phyloP scores from a whole-genome alignment of 192 early-diverging fungal species.

The Coemansia sp. region DNA sequence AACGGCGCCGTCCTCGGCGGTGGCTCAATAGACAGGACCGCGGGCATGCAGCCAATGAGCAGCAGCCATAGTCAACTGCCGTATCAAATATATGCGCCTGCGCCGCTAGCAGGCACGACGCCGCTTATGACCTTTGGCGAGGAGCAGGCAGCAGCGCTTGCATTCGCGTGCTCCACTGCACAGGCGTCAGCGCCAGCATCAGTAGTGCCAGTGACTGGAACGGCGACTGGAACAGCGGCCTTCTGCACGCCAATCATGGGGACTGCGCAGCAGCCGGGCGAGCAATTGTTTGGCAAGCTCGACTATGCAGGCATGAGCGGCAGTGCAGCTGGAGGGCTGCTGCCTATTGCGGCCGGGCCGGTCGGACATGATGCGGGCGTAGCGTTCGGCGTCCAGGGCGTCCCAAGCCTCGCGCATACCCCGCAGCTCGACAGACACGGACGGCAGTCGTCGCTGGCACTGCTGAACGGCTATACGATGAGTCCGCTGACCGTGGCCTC shows the following conservation, averaged over 20 bases:
- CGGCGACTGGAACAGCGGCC: neutral
- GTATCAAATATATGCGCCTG: constrained; percentile 9
- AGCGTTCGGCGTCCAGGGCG: constrained; percentile 5
- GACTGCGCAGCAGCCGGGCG: constrained; percentile 21
- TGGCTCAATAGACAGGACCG: neutral
- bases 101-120: neutral
- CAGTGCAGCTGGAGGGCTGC: constrained; percentile 12
- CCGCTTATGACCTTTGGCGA: neutral
- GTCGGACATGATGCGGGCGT: constrained; percentile 18
- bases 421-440: neutral
- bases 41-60: constrained; percentile 2
- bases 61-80: constrained; percentile 1
- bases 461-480: neutral
- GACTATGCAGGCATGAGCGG: constrained; percentile 27
- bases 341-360: constrained; percentile 16
- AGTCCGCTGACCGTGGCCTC: neutral
- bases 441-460: neutral
- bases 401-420: constrained; percentile 21
- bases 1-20: neutral
- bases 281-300: constrained; percentile 30
- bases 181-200: neutral
- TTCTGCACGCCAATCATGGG: constrained; percentile 33
- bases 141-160: neutral
- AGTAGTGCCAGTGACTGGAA: neutral
- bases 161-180: neutral